Conservation (phyloP, 2,329 filamentous ascomycete species). For the Curvularia eragrostidis region DNA sequence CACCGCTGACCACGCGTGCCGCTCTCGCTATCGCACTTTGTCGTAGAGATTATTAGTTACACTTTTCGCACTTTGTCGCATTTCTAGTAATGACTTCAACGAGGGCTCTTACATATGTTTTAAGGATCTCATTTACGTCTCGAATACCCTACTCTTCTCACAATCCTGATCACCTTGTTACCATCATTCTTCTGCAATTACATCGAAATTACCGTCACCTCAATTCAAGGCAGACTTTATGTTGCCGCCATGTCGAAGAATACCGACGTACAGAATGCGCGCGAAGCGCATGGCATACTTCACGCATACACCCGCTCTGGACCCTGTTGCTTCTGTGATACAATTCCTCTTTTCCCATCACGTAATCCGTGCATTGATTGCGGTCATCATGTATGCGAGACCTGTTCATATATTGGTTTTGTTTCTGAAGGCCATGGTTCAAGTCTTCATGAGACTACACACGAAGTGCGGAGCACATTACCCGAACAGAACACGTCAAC, state of each 20-base stretch:
- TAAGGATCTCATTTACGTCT: not conserved
- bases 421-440: not conserved
- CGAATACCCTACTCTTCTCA: not conserved
- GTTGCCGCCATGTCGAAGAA: not conserved
- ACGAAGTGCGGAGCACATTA: not conserved
- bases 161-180: not conserved
- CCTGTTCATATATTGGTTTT: not conserved
- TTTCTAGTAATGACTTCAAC: not conserved
- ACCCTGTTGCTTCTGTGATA: not conserved
- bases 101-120: not conserved
- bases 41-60: not conserved
- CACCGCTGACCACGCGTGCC: too few relatives aligned
- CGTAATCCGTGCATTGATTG: not conserved
- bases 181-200: not conserved
- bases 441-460: not conserved
- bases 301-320: too few relatives aligned
- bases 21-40: not conserved
- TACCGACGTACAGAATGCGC: not conserved
- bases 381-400: not conserved
- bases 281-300: not conserved
- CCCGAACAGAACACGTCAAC: not conserved
- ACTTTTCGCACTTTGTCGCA: slow-evolving; percentile 2
- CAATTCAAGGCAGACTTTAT: not conserved
- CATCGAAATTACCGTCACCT: not conserved
- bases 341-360: not conserved